Percentiles rank a stretch among this genome's conserved stretches.
Conservation (phyloP, 768 basidiomycete species). For the Galerina marginata region DNA sequence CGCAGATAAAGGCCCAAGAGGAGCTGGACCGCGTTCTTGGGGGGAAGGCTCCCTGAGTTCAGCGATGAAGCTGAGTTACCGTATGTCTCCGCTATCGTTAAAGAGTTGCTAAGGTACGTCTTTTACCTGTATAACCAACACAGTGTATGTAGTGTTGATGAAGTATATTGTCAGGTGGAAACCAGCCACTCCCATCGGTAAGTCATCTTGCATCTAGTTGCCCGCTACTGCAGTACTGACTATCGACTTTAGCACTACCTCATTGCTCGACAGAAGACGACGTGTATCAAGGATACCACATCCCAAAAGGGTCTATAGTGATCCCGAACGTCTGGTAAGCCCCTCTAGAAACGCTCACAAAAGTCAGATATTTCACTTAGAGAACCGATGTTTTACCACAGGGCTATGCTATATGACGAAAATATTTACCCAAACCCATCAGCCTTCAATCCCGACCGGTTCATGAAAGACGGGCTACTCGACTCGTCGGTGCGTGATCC, state of each 20-base stretch:
- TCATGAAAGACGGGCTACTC: too few species aligned
- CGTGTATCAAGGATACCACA: slow-evolving; percentile 47
- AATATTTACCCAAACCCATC: too few species aligned
- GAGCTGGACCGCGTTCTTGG: slow-evolving; percentile 45
- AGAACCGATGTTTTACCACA: too few species aligned
- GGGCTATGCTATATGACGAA: too few species aligned
- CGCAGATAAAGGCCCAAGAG: slow-evolving; percentile 40
- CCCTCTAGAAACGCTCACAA: too few species aligned
- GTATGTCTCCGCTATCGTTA: slow-evolving; percentile 41
- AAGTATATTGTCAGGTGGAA: slow-evolving; percentile 28
- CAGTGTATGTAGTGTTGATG: too few species aligned
- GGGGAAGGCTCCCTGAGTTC: slow-evolving; percentile 42
- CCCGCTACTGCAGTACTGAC: not conserved
- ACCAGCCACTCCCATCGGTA: slow-evolving; percentile 37
- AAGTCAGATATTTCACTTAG: too few species aligned
- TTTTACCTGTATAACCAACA: too few species aligned
- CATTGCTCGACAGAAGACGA: slow-evolving; percentile 45
- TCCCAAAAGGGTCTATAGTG: slow-evolving; percentile 47
- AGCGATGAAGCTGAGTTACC: slow-evolving; percentile 41
- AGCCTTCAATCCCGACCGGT: too few species aligned
- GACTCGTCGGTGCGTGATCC: not conserved
- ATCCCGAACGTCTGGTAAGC: too few species aligned
- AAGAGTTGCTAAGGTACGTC: slow-evolving; percentile 37
- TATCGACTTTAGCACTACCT: slow-evolving; percentile 30
- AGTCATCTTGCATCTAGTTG: not conserved